These are phyloP conservation scores for Poterioochromonas sp. DNA, from an alignment of 352 stramenopile genomes.

Conservation along the genomic window DNA sequence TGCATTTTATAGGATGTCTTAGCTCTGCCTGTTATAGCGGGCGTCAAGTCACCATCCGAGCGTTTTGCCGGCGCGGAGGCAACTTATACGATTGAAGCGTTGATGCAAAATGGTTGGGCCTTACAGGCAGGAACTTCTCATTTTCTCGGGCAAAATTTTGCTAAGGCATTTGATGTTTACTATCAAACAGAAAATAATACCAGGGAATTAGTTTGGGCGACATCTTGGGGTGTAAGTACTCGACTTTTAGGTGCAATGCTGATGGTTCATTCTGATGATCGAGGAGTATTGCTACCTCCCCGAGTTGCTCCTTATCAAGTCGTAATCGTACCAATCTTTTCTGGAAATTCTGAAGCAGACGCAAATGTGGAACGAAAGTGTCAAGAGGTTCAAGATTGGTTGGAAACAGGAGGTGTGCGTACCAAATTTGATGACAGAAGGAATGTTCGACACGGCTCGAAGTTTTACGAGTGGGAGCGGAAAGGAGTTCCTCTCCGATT, in stretches of 20 bases:
- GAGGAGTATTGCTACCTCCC: constrained; percentile 92
- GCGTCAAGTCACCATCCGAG: constrained; percentile 91
- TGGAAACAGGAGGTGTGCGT: neutral
- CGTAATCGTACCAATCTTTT: constrained; percentile 80
- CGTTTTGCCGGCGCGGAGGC: constrained; percentile 95
- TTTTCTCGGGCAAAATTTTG: constrained; percentile 98
- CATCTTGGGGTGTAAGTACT: constrained; percentile 95
- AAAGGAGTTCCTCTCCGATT: constrained; percentile 97
- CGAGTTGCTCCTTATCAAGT: constrained; percentile 87
- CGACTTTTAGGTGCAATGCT: constrained; percentile 97
- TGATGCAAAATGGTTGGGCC: constrained; percentile 87
- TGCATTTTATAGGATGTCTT: constrained; percentile 56
- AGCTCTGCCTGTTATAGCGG: constrained; percentile 97
- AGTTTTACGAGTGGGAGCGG: constrained; percentile 99
- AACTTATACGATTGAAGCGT: constrained; percentile 97
- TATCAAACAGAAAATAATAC: constrained; percentile 76
- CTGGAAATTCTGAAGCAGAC: constrained; percentile 74
- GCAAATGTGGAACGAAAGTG: constrained; percentile 41
- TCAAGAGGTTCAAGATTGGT: constrained; percentile 50
- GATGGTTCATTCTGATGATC: constrained; percentile 99
- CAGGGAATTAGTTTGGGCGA: constrained; percentile 74
- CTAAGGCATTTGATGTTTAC: constrained; percentile 98
- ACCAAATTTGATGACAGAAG: neutral
- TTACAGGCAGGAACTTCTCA: constrained; percentile 98
- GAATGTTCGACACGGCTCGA: constrained; percentile 86